A percentile compares a stretch with the other conserved stretches of the same genome.
These are phyloP conservation scores for Tephrocybe sp. DNA, from an alignment of 768 basidiomycete genomes.

Conservation along the genomic window DNA sequence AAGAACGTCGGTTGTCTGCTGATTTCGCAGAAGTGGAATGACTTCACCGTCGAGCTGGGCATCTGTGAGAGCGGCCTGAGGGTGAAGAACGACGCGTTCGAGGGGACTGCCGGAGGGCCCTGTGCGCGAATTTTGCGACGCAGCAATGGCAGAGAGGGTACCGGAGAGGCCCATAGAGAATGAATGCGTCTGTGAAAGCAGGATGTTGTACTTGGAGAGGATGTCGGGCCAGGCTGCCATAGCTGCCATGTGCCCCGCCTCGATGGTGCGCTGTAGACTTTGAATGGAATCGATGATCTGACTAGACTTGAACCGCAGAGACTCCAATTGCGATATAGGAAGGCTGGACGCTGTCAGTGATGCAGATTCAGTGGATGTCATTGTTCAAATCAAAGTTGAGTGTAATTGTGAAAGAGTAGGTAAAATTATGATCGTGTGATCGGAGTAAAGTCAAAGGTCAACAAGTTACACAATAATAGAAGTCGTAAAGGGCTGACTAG, in stretches of 20 bases:
- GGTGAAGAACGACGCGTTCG: constrained; percentile 71
- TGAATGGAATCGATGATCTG: constrained; percentile 81
- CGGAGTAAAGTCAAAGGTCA: too few species aligned
- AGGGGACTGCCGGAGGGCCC: constrained; percentile 42
- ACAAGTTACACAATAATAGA: too few species aligned
- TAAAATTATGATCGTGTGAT: too few species aligned
- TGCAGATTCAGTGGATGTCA: constrained; percentile 2
- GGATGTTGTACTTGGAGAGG: constrained; percentile 81
- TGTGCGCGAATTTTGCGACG: constrained; percentile 8
- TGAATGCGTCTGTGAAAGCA: constrained; percentile 80
- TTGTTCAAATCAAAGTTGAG: constrained; percentile 4
- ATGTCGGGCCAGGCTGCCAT: constrained; percentile 89
- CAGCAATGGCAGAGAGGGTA: constrained; percentile 27
- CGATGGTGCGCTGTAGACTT: constrained; percentile 61
- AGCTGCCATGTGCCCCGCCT: constrained; percentile 50
- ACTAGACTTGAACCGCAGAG: constrained; percentile 71
- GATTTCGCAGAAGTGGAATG: constrained; percentile 73
- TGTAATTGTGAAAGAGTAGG: too few species aligned
- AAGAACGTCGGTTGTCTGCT: constrained; percentile 78
- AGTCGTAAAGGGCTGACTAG: too few species aligned
- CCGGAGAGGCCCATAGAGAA: constrained; percentile 48
- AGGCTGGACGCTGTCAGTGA: constrained; percentile 11
- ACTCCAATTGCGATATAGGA: constrained; percentile 69
- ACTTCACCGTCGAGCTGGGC: constrained; percentile 72
- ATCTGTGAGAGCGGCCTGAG: constrained; percentile 56